A percentile compares a stretch with the other conserved stretches of the same genome.
Conservation (phyloP, 148 eudicot genomes). For the Rhododendron mucronatum region DNA sequence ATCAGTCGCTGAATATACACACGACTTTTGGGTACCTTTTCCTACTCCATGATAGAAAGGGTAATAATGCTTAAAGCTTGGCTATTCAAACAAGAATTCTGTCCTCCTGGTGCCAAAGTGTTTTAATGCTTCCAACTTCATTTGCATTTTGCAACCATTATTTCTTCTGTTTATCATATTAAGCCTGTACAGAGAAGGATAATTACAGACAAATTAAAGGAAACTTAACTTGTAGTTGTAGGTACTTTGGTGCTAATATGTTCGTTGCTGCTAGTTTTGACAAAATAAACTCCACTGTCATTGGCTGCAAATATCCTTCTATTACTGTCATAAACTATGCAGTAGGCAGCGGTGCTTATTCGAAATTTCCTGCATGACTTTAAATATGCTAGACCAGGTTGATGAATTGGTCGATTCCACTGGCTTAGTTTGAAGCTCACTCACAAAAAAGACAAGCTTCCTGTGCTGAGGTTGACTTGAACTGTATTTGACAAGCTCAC, state of each 20-base stretch:
- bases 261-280: background rate
- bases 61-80: background rate
- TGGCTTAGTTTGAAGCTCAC: background rate
- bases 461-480: background rate
- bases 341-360: background rate
- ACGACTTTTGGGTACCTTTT: background rate
- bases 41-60: background rate
- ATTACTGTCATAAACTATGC: background rate
- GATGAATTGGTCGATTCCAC: background rate
- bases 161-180: background rate
- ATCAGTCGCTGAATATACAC: background rate
- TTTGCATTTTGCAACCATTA: background rate
- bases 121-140: background rate
- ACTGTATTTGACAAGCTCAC: background rate
- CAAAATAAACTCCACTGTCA: background rate
- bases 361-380: background rate
- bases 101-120: background rate
- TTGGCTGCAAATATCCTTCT: background rate
- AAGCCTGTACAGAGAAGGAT: background rate
- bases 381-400: background rate
- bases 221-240: background rate
- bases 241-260: background rate
- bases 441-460: background rate
- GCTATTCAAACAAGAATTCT: background rate
- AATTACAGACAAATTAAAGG: background rate